A percentile compares a stretch with the other conserved stretches of the same genome.
These are phyloP conservation scores for Thelephora terrestris DNA, from an alignment of 1,284 basidiomycete species.

Conservation along the genomic window DNA sequence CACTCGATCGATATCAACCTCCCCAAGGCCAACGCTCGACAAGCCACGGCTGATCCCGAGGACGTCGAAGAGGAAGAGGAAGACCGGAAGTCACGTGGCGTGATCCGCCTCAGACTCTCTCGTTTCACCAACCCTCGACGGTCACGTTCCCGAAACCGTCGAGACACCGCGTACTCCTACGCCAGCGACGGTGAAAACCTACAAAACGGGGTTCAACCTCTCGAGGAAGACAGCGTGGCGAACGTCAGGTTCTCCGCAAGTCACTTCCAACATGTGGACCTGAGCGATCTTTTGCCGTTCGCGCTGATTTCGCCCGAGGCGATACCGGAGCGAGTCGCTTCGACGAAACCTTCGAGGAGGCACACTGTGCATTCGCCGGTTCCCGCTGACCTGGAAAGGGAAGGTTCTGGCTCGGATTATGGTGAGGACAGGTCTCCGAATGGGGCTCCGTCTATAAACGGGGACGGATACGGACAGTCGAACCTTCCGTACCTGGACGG, in stretches of 20 bases:
- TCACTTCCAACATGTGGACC: conserved; percentile 44
- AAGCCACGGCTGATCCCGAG: conserved; percentile 7
- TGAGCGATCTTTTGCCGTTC: conserved; percentile 55
- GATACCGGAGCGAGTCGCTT: background rate
- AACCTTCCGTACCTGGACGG: conserved; percentile 35
- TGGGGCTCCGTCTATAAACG: conserved; percentile 20
- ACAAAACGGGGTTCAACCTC: conserved; percentile 35
- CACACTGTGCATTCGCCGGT: background rate
- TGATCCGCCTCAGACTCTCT: conserved; percentile 58
- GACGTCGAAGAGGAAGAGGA: conserved; percentile 24
- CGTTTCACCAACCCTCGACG: conserved; percentile 27
- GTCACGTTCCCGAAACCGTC: conserved; percentile 63
- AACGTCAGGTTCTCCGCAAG: conserved; percentile 68
- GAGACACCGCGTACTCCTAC: conserved; percentile 35
- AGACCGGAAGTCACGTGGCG: conserved; percentile 50
- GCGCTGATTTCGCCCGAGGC: conserved; percentile 66
- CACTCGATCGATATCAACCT: background rate
- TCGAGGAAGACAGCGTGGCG: conserved; percentile 54
- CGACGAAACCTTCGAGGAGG: conserved; percentile 12
- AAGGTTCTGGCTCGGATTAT: background rate
- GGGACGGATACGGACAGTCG: conserved; percentile 36
- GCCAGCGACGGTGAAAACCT: conserved; percentile 41
- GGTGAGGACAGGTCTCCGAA: background rate
- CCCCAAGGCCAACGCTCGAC: background rate
- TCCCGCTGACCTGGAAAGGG: conserved; percentile 1